Conservation (phyloP, 805 yeast genomes). For the Hanseniaspora opuntiae region DNA sequence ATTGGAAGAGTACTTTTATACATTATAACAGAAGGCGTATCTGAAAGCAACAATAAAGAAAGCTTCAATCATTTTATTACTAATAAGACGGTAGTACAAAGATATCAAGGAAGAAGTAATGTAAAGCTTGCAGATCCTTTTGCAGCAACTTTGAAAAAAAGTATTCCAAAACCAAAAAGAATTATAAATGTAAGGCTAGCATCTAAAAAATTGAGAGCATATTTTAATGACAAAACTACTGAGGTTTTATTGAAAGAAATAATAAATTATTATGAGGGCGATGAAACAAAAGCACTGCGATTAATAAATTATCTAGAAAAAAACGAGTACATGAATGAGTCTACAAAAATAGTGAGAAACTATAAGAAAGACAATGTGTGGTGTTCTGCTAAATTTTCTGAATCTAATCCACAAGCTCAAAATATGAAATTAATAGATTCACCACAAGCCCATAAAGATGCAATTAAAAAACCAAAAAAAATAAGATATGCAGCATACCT, state of each 20-base stretch:
- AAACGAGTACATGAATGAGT: constrained; percentile 3
- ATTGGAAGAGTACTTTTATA: neutral
- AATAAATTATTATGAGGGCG: constrained; percentile 4
- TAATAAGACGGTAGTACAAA: neutral
- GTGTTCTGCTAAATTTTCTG: constrained; percentile 18
- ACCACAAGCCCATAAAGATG: neutral
- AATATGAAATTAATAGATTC: neutral
- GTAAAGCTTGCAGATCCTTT: neutral
- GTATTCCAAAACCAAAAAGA: neutral
- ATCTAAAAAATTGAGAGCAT: neutral
- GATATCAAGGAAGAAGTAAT: neutral
- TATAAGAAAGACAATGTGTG: constrained; percentile 24
- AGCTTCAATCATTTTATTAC: no score
- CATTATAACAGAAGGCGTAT: neutral
- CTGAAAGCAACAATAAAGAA: neutral
- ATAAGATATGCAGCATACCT: neutral
- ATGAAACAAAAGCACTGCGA: neutral
- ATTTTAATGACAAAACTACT: neutral
- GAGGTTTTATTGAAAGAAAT: neutral
- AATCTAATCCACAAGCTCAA: neutral
- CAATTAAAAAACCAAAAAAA: neutral
- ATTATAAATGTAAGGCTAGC: neutral
- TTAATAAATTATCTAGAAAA: neutral
- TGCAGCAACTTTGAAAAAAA: neutral
- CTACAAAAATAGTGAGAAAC: constrained; percentile 24